Evolutionary conservation across 371 early-diverging fungal genomes (phyloP).

Genomic region (Haplosporangium sp.): DNA sequence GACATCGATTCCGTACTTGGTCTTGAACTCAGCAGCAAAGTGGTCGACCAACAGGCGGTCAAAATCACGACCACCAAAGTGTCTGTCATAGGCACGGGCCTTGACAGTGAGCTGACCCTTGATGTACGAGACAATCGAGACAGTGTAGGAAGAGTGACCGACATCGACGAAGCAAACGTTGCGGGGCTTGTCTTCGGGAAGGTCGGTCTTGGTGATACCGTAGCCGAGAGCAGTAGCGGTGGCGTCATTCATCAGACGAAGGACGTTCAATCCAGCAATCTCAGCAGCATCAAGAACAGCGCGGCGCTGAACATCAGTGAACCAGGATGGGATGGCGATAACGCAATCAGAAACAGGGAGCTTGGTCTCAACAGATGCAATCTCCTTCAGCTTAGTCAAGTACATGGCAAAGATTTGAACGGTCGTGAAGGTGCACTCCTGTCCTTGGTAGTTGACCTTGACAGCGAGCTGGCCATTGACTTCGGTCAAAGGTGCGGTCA

Average conservation of each 20-base stretch:
- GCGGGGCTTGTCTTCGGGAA: slow-evolving; percentile 94
- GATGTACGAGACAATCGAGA: slow-evolving; percentile 88
- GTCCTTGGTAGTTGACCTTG: slow-evolving; percentile 83
- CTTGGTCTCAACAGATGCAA: slow-evolving; percentile 83
- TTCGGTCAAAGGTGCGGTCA: slow-evolving; percentile 82
- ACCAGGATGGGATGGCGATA: slow-evolving; percentile 95
- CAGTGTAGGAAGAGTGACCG: slow-evolving; percentile 92
- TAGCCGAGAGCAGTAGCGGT: slow-evolving; percentile 96
- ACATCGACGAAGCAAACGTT: slow-evolving; percentile 94
- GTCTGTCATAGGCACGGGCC: slow-evolving; percentile 88
- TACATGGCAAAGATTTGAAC: slow-evolving; percentile 95
- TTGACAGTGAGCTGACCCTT: slow-evolving; percentile 95
- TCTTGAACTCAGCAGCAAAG: slow-evolving; percentile 85
- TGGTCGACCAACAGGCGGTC: slow-evolving; percentile 90
- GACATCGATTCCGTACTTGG: slow-evolving; percentile 95
- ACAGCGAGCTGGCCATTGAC: slow-evolving; percentile 89
- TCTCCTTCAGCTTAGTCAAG: slow-evolving; percentile 90
- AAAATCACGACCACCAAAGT: slow-evolving; percentile 96
- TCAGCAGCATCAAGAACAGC: slow-evolving; percentile 88
- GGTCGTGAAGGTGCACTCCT: slow-evolving; percentile 80
- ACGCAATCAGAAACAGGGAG: slow-evolving; percentile 91
- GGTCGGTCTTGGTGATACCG: slow-evolving; percentile 96
- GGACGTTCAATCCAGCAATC: slow-evolving; percentile 90
- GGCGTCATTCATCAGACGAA: slow-evolving; percentile 92
- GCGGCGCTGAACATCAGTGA: slow-evolving; percentile 92